Conservation (phyloP, 441 rosid genomes). For the Gossypium trilobum region DNA sequence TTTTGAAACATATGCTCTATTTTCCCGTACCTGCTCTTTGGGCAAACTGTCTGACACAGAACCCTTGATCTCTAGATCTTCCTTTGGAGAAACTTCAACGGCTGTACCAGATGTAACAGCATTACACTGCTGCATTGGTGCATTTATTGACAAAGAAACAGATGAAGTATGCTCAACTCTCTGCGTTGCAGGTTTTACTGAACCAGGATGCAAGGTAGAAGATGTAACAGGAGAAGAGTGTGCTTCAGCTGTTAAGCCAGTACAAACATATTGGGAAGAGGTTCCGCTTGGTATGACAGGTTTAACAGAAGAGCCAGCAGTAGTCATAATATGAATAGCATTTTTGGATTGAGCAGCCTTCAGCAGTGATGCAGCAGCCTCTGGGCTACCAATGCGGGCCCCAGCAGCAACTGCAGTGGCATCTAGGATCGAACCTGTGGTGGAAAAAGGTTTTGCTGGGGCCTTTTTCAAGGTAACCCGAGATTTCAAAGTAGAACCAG, state of each 20-base stretch:
- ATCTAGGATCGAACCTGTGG: slow-evolving; percentile 45
- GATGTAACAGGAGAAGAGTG: slow-evolving; percentile 29
- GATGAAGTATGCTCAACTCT: slow-evolving; percentile 27
- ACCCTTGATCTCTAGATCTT: slow-evolving; percentile 1
- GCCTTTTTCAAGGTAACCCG: slow-evolving; percentile 35
- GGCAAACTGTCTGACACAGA: slow-evolving; percentile 5
- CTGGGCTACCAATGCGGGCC: slow-evolving; percentile 61
- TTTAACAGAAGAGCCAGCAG: slow-evolving; percentile 32
- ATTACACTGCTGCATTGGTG: slow-evolving; percentile 24
- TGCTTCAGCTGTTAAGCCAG: slow-evolving; percentile 23
- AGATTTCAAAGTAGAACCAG: slow-evolving; percentile 32
- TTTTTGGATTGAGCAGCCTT: slow-evolving; percentile 67
- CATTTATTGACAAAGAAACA: slow-evolving; percentile 21
- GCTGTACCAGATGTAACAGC: slow-evolving; percentile 24
- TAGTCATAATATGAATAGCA: slow-evolving; percentile 41
- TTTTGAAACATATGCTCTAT: slow-evolving; percentile 19
- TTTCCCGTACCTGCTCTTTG: slow-evolving; percentile 29
- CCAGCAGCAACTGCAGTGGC: slow-evolving; percentile 62
- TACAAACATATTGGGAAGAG: neutral
- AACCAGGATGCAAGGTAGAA: slow-evolving; percentile 20
- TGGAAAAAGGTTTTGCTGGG: slow-evolving; percentile 30
- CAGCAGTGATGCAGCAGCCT: slow-evolving; percentile 50
- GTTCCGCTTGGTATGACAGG: neutral
- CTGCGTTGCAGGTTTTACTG: slow-evolving; percentile 30
- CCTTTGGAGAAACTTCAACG: slow-evolving; percentile 26